Percentiles rank a stretch among this genome's conserved stretches.
These are phyloP conservation scores for Purpureocillium takamizusanense DNA, from an alignment of 2,329 filamentous ascomycete genomes.

Conservation along the genomic window DNA sequence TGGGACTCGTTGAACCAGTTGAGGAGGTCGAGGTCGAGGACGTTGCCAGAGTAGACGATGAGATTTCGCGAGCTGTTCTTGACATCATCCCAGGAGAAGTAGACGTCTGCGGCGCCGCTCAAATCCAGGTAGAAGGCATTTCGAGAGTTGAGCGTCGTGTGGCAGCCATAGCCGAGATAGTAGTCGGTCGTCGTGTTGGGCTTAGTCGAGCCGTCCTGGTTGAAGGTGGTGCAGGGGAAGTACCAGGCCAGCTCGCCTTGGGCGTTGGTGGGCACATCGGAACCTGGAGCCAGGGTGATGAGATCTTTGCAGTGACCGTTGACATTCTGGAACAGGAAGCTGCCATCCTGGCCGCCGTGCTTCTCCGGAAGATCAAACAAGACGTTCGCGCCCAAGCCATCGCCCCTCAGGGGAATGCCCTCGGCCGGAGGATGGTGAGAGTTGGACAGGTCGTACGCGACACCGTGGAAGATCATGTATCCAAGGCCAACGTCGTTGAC, in stretches of 20 bases:
- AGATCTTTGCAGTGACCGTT: slow-evolving; percentile 92
- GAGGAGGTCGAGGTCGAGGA: slow-evolving; percentile 81
- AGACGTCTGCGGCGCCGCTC: slow-evolving; percentile 70
- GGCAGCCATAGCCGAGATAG: slow-evolving; percentile 82
- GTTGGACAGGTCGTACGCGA: slow-evolving; percentile 71
- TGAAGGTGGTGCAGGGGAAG: slow-evolving; percentile 85
- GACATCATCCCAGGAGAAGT: slow-evolving; percentile 92
- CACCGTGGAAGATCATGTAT: slow-evolving; percentile 95
- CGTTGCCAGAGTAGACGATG: slow-evolving; percentile 88
- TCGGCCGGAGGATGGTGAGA: slow-evolving; percentile 73
- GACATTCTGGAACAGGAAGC: slow-evolving; percentile 96
- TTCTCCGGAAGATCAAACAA: slow-evolving; percentile 77
- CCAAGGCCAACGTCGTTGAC: slow-evolving; percentile 73
- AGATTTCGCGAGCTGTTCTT: slow-evolving; percentile 83
- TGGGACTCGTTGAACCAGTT: slow-evolving; percentile 82
- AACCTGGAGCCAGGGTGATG: slow-evolving; percentile 62
- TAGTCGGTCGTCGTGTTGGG: slow-evolving; percentile 66
- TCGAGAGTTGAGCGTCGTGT: slow-evolving; percentile 63
- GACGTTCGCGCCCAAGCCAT: slow-evolving; percentile 59
- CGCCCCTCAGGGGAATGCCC: slow-evolving; percentile 54
- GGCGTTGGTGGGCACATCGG: slow-evolving; percentile 70
- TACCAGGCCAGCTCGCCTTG: slow-evolving; percentile 83
- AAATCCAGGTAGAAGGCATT: slow-evolving; percentile 67
- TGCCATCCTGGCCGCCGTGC: slow-evolving; percentile 83
- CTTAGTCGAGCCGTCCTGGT: slow-evolving; percentile 79